Evolutionary conservation across 2,329 filamentous ascomycete genomes (phyloP).

Genomic region (Plectosphaerella plurivora): DNA sequence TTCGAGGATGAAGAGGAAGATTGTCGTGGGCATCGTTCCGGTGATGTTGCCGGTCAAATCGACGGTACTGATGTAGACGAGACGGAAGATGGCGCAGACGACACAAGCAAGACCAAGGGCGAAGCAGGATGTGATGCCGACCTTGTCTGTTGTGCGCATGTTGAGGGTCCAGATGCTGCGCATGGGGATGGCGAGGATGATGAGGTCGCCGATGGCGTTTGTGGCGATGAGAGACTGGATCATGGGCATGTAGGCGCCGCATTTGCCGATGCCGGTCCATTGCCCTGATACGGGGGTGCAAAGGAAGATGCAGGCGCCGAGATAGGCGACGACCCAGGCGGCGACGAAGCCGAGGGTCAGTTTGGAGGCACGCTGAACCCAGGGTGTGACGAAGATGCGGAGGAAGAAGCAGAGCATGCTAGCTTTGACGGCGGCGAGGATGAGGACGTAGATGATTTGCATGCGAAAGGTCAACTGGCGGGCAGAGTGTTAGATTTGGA

Average conservation of each 20-base stretch:
- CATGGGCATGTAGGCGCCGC: slow-evolving; percentile 48
- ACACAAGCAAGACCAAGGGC: slow-evolving; percentile 20
- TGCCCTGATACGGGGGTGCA: slow-evolving; percentile 58
- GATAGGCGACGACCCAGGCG: slow-evolving; percentile 11
- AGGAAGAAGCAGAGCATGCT: slow-evolving; percentile 43
- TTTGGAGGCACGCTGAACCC: slow-evolving; percentile 45
- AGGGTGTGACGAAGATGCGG: slow-evolving; percentile 53
- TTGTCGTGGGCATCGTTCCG: slow-evolving; percentile 31
- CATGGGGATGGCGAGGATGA: slow-evolving; percentile 32
- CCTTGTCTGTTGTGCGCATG: slow-evolving; percentile 33
- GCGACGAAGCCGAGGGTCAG: slow-evolving; percentile 50
- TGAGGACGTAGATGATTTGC: slow-evolving; percentile 42
- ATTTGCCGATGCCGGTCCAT: slow-evolving; percentile 43
- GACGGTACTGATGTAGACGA: slow-evolving; percentile 30
- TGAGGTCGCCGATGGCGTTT: slow-evolving; percentile 29
- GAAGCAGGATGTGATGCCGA: slow-evolving; percentile 17
- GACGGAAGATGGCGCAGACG: slow-evolving; percentile 30
- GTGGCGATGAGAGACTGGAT: slow-evolving; percentile 49
- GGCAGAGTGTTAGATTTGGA: no score
- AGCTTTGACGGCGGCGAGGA: slow-evolving; percentile 21
- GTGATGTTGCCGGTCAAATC: slow-evolving; percentile 29
- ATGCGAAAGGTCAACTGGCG: slow-evolving; percentile 25
- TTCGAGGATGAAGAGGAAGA: slow-evolving; percentile 34
- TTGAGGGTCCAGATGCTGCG: slow-evolving; percentile 46
- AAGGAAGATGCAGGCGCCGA: slow-evolving; percentile 45